phyloP scores from a whole-genome alignment of 1,139 yeast genomes.

The Hanseniaspora gamundiae region DNA sequence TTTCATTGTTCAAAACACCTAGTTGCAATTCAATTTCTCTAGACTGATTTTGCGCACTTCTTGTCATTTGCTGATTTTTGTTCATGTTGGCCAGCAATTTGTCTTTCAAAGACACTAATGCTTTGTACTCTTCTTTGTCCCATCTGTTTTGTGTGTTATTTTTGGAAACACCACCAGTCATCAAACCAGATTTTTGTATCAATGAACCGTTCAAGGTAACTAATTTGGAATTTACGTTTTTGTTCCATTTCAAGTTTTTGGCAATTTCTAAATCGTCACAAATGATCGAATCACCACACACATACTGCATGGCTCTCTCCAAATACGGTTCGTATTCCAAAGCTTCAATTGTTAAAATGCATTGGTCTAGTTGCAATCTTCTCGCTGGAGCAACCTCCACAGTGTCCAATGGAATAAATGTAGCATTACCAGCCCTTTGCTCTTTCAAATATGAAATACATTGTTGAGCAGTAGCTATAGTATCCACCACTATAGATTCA shows the following conservation, averaged over 20 bases:
- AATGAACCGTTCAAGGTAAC: constrained; percentile 80
- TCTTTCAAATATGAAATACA: constrained; percentile 79
- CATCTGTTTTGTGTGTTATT: constrained; percentile 36
- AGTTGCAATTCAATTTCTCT: constrained; percentile 41
- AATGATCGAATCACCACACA: constrained; percentile 71
- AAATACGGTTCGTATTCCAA: constrained; percentile 56
- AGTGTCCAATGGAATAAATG: constrained; percentile 81
- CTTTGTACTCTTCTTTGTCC: constrained; percentile 63
- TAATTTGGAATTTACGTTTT: constrained; percentile 47
- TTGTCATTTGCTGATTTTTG: constrained; percentile 32
- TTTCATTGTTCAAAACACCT: constrained; percentile 33
- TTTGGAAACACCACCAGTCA: constrained; percentile 73
- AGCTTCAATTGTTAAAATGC: constrained; percentile 45
- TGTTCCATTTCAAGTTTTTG: constrained; percentile 58
- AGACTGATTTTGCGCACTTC: constrained; percentile 46
- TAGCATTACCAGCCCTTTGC: constrained; percentile 73
- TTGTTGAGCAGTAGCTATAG: constrained; percentile 59
- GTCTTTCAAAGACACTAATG: constrained; percentile 48
- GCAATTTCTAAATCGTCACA: constrained; percentile 65
- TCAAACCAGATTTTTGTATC: constrained; percentile 74
- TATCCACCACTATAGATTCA: constrained; percentile 78
- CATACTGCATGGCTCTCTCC: constrained; percentile 72
- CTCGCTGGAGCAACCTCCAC: constrained; percentile 44
- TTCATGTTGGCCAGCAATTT: constrained; percentile 43
- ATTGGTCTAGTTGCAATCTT: constrained; percentile 7